Evolutionary conservation across 2,329 filamentous ascomycete genomes (phyloP).

Genomic region (Pseudocercospora vitis): DNA sequence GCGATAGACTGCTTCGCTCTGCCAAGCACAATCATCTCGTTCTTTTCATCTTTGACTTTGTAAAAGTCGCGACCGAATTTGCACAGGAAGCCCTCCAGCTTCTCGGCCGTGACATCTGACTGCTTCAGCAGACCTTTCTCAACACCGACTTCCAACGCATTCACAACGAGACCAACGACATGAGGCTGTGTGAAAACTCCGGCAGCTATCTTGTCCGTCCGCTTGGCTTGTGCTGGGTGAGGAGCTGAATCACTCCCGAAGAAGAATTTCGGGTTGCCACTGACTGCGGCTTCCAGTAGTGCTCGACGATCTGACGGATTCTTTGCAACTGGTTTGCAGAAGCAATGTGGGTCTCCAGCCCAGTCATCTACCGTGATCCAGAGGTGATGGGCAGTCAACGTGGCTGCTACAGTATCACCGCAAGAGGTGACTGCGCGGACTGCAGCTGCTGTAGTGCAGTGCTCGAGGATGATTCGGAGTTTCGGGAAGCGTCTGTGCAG

Average conservation of each 20-base stretch:
- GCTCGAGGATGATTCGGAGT: constrained; percentile 69
- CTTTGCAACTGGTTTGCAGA: constrained; percentile 69
- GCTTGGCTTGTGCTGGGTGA: constrained; percentile 62
- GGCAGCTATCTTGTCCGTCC: constrained; percentile 60
- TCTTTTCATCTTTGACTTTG: constrained; percentile 48
- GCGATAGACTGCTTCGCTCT: constrained; percentile 57
- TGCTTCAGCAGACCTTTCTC: constrained; percentile 54
- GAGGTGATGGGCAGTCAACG: constrained; percentile 84
- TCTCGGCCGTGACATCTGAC: constrained; percentile 56
- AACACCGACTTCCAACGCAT: constrained; percentile 63
- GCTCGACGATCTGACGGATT: constrained; percentile 71
- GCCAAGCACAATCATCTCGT: constrained; percentile 57
- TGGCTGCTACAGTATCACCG: constrained; percentile 73
- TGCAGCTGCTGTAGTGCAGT: constrained; percentile 83
- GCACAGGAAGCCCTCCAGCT: constrained; percentile 59
- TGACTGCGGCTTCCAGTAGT: constrained; percentile 63
- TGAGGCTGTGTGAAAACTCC: constrained; percentile 80
- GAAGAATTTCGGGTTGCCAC: constrained; percentile 67
- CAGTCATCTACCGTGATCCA: constrained; percentile 77
- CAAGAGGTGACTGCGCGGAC: constrained; percentile 75
- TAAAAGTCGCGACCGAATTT: constrained; percentile 61
- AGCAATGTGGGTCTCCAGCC: constrained; percentile 69
- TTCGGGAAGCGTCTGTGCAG: constrained; percentile 75
- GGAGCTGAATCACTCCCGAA: constrained; percentile 75
- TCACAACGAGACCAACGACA: constrained; percentile 64